phyloP scores from a whole-genome alignment of 495 filamentous ascomycete species.

The Podospora tetraspora region DNA sequence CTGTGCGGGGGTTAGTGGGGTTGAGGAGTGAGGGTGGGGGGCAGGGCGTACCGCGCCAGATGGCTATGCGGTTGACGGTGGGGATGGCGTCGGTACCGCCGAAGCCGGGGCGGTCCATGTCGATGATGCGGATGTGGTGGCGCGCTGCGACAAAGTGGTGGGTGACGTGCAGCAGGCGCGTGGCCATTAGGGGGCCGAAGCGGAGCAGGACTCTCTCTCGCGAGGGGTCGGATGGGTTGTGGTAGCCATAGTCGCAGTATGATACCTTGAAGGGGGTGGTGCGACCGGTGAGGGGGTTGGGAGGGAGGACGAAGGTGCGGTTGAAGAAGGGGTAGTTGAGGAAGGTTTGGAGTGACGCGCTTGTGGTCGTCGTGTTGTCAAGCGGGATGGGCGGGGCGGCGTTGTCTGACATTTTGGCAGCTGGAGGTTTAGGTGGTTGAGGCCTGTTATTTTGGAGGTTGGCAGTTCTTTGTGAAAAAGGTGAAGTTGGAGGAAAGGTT shows the following conservation, averaged over 20 bases:
- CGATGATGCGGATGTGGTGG: slow-evolving; percentile 8
- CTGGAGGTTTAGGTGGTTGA: not conserved
- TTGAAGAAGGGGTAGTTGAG: not conserved
- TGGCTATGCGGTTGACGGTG: not conserved
- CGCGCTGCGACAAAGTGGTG: slow-evolving; percentile 8
- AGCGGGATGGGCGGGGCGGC: not conserved
- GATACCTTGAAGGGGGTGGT: not conserved
- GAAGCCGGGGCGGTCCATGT: slow-evolving; percentile 1
- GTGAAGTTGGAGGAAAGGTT: too few relatives aligned
- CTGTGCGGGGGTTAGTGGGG: not conserved
- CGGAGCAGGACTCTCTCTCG: slow-evolving; percentile 12
- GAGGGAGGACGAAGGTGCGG: not conserved
- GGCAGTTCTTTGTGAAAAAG: not conserved
- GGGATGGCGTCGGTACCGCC: not conserved
- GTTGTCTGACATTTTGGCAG: not conserved
- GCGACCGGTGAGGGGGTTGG: not conserved
- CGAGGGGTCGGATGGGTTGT: not conserved
- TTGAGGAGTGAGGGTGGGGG: not conserved
- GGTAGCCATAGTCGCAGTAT: slow-evolving; percentile 9
- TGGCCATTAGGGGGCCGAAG: slow-evolving; percentile 17
- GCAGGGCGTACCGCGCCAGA: not conserved
- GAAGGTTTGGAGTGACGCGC: not conserved
- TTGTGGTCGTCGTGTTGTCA: not conserved
- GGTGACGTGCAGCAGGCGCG: slow-evolving; percentile 13
- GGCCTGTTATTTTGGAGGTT: not conserved